phyloP scores from a whole-genome alignment of 2,329 filamentous ascomycete genomes.

The Penicillium sp. region DNA sequence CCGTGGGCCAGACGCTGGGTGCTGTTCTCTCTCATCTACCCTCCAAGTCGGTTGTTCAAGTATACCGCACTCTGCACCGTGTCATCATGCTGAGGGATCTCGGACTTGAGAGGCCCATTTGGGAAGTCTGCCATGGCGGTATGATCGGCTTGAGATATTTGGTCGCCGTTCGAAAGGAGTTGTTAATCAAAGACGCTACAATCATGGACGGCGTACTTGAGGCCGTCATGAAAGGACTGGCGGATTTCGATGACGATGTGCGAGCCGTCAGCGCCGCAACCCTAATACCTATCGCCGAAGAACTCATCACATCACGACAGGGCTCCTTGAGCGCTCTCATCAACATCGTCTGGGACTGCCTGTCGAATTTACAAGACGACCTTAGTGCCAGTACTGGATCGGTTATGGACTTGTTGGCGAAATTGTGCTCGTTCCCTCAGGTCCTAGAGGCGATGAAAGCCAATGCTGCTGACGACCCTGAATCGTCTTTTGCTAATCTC shows the following conservation, averaged over 20 bases:
- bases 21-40: conserved; percentile 83
- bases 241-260: conserved; percentile 89
- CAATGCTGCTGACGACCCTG: conserved; percentile 76
- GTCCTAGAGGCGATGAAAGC: conserved; percentile 90
- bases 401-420: conserved; percentile 96
- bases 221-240: conserved; percentile 91
- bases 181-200: conserved; percentile 75
- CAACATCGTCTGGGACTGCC: conserved; percentile 93
- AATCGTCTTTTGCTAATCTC: conserved; percentile 85
- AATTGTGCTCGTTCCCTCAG: conserved; percentile 88
- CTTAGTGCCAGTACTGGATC: conserved; percentile 95
- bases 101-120: conserved; percentile 67
- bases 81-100: conserved; percentile 90
- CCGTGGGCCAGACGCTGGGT: conserved; percentile 88
- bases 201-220: conserved; percentile 91
- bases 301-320: conserved; percentile 83
- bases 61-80: conserved; percentile 78
- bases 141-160: conserved; percentile 97
- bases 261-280: conserved; percentile 97
- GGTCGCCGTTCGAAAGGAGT: conserved; percentile 88
- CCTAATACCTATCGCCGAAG: conserved; percentile 88
- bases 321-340: conserved; percentile 75
- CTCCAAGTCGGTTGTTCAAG: conserved; percentile 70
- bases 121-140: conserved; percentile 95
- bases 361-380: conserved; percentile 95